Conservation (phyloP, 768 basidiomycete genomes). For the Rhizopogon vulgaris region DNA sequence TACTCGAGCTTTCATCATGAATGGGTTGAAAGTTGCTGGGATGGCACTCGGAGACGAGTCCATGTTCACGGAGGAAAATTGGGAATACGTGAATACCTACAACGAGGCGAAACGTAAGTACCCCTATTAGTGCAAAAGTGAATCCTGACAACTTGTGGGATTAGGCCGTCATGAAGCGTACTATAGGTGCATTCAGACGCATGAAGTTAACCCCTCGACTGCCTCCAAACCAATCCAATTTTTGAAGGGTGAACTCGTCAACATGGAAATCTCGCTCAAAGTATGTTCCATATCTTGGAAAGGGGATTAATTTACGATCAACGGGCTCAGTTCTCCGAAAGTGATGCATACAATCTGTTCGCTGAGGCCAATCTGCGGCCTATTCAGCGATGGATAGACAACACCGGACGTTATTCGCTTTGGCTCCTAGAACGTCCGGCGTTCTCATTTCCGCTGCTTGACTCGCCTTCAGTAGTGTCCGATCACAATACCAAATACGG, state of each 20-base stretch:
- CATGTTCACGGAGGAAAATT: constrained; percentile 60
- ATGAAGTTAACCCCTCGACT: constrained; percentile 49
- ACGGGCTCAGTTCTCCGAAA: constrained; percentile 63
- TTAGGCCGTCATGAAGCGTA: constrained; percentile 81
- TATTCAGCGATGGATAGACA: constrained; percentile 82
- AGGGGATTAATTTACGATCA: not conserved
- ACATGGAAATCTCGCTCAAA: constrained; percentile 87
- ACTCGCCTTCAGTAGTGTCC: constrained; percentile 28
- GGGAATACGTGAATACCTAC: constrained; percentile 63
- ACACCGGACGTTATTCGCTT: constrained; percentile 64
- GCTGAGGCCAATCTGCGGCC: constrained; percentile 70
- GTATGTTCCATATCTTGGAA: constrained; percentile 29
- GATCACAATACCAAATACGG: constrained; percentile 37
- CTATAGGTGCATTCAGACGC: constrained; percentile 59
- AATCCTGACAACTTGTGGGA: not conserved
- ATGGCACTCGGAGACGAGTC: constrained; percentile 58
- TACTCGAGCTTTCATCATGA: constrained; percentile 78
- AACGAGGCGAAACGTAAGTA: constrained; percentile 49
- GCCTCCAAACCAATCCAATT: constrained; percentile 45
- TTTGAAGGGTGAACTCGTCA: constrained; percentile 65
- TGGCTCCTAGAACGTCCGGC: constrained; percentile 89
- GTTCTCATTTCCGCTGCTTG: constrained; percentile 66
- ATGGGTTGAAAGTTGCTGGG: constrained; percentile 70
- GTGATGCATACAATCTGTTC: constrained; percentile 67
- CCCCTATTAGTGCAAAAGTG: not conserved